Evolutionary conservation across 108 stramenopile species (phyloP).

Genomic region (Pseudonitzschia pungens): DNA sequence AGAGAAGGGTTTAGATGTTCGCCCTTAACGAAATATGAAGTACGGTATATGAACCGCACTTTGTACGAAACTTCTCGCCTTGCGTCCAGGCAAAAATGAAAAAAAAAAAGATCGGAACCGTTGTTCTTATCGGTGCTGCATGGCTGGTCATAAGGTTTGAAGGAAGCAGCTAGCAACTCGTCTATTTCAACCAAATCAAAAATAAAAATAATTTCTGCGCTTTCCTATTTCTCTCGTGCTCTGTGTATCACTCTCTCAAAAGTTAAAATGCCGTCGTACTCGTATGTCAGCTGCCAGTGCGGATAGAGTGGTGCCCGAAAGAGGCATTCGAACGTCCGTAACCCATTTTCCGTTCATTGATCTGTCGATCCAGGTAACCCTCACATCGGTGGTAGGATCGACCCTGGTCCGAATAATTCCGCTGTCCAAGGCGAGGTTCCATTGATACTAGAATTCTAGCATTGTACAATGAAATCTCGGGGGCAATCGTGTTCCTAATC

Average conservation of each 20-base stretch:
- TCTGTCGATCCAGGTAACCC: slow-evolving; percentile 55
- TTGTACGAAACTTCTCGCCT: neutral
- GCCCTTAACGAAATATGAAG: neutral
- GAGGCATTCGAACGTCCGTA: slow-evolving; percentile 50
- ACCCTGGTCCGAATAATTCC: slow-evolving; percentile 43
- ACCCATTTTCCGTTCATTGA: slow-evolving; percentile 44
- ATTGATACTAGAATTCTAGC: slow-evolving; percentile 54
- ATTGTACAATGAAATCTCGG: slow-evolving; percentile 48
- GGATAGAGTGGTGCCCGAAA: slow-evolving; percentile 38
- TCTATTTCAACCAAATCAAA: neutral
- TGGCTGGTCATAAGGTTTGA: neutral
- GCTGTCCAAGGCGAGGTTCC: slow-evolving; percentile 42
- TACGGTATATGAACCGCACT: neutral
- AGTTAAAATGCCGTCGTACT: slow-evolving; percentile 55
- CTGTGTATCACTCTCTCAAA: slow-evolving; percentile 20
- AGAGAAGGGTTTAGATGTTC: slow-evolving; percentile 73
- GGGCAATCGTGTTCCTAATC: slow-evolving; percentile 48
- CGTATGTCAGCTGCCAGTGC: slow-evolving; percentile 51
- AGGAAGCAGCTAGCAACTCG: neutral
- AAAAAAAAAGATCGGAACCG: neutral
- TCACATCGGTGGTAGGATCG: slow-evolving; percentile 48
- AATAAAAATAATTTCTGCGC: neutral
- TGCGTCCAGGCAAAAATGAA: neutral
- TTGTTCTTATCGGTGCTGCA: neutral
- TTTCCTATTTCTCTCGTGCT: neutral